These are phyloP conservation scores for Trametes cinnabarina DNA, from an alignment of 768 basidiomycete species.

Conservation along the genomic window DNA sequence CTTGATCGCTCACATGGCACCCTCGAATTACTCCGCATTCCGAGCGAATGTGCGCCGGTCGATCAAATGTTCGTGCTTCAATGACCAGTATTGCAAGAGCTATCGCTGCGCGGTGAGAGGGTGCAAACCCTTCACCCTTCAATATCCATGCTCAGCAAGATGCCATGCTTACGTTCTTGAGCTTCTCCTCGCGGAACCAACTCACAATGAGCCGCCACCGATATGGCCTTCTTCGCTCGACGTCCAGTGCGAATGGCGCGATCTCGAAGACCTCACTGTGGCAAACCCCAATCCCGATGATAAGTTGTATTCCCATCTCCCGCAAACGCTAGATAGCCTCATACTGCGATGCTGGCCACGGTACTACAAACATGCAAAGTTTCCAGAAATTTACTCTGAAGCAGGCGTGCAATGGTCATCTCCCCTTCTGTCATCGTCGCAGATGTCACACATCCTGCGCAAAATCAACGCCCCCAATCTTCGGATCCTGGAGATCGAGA, in stretches of 20 bases:
- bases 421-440: background rate
- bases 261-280: background rate
- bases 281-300: background rate
- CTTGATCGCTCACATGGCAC: background rate
- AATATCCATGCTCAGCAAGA: background rate
- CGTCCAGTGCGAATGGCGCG: background rate
- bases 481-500: background rate
- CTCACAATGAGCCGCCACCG: background rate
- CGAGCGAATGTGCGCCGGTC: background rate
- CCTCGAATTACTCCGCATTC: background rate
- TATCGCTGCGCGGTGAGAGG: background rate
- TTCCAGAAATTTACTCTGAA: background rate
- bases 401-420: background rate
- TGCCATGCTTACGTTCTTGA: background rate
- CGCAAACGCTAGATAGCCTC: background rate
- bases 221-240: background rate
- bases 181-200: background rate
- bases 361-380: background rate
- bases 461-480: background rate
- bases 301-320: background rate
- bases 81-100: background rate
- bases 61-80: background rate
- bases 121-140: background rate
- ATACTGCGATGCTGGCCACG: background rate
- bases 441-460: background rate